phyloP scores from a whole-genome alignment of 306 rosid species.

The Alnus glutinosa region DNA sequence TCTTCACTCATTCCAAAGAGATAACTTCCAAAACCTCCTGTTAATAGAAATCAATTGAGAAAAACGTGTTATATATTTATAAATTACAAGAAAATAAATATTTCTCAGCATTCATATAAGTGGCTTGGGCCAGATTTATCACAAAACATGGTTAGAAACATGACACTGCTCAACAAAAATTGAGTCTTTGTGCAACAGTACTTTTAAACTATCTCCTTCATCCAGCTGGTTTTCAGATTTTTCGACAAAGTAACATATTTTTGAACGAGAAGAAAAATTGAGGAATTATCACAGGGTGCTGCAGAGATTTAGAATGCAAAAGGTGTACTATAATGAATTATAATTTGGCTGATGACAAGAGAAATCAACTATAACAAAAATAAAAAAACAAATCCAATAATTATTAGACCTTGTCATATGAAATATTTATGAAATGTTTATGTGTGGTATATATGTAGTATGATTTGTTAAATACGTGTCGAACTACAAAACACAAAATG shows the following conservation, averaged over 20 bases:
- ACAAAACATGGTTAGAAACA: too few species aligned
- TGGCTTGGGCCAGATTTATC: not conserved
- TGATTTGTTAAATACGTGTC: not conserved
- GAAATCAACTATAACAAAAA: too few species aligned
- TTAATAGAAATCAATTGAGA: not conserved
- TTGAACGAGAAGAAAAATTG: too few species aligned
- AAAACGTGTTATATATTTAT: too few species aligned
- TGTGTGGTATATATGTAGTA: too few species aligned
- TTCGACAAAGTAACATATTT: too few species aligned
- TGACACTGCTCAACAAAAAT: not conserved
- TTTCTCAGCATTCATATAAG: not conserved
- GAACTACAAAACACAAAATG: not conserved
- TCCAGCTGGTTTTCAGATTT: not conserved
- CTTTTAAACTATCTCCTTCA: too few species aligned
- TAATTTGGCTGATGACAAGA: too few species aligned
- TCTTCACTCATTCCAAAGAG: constrained; percentile 14
- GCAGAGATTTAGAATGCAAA: not conserved
- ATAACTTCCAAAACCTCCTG: constrained; percentile 24
- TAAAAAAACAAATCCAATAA: too few species aligned
- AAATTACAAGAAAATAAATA: not conserved
- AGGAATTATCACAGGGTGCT: too few species aligned
- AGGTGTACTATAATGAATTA: not conserved
- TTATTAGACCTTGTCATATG: too few species aligned
- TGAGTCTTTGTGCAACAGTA: not conserved
- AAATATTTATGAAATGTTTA: too few species aligned